A percentile compares a stretch with the other conserved stretches of the same genome.
phyloP scores from a whole-genome alignment of 306 rosid species.

The Ammopiptanthus mongolicus region DNA sequence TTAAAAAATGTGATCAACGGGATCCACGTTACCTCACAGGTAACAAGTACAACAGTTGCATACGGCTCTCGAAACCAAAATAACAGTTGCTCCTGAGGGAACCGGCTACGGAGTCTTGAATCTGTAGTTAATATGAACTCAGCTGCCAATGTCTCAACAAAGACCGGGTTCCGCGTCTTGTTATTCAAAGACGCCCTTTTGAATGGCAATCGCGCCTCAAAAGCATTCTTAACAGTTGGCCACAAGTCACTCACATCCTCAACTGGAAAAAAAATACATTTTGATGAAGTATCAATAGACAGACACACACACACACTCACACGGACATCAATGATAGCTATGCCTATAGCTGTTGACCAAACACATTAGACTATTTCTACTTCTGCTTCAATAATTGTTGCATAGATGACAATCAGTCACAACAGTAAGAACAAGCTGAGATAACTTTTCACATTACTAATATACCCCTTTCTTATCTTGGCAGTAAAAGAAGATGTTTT shows the following conservation, averaged over 20 bases:
- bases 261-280: conserved; percentile 49
- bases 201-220: conserved; percentile 74
- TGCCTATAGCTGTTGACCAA: conserved; percentile 5
- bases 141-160: conserved; percentile 62
- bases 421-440: not conserved
- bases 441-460: not conserved
- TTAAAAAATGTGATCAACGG: not conserved
- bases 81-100: conserved; percentile 83
- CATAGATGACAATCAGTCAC: not conserved
- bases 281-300: not conserved
- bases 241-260: conserved; percentile 98
- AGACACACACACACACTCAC: not conserved
- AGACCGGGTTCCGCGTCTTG: conserved; percentile 81
- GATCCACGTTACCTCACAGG: conserved; percentile 74
- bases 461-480: not conserved
- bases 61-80: conserved; percentile 98
- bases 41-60: conserved; percentile 82
- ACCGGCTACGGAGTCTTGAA: conserved; percentile 91
- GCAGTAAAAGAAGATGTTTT: not conserved
- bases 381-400: not conserved
- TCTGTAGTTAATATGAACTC: conserved; percentile 94
- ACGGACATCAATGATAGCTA: conserved; percentile 17
- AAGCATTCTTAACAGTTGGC: conserved; percentile 83
- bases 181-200: conserved; percentile 82
- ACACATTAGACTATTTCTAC: not conserved